Conservation (phyloP, 2,329 filamentous ascomycete species). For the Orbilia ellipsospora region DNA sequence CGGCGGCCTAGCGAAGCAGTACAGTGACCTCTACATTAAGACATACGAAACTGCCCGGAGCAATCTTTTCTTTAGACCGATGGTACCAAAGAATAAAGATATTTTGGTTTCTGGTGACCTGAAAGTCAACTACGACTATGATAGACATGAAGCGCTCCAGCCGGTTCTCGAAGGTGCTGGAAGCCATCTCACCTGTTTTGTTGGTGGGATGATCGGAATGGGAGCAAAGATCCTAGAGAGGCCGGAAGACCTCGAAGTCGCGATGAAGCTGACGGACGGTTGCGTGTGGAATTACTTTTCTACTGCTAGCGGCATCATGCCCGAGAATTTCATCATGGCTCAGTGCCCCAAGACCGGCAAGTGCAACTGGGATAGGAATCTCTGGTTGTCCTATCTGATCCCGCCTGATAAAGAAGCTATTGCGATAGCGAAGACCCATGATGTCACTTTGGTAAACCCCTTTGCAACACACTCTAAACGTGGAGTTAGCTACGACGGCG, state of each 20-base stretch:
- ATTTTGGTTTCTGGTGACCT: conserved; percentile 78
- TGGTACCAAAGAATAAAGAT: conserved; percentile 74
- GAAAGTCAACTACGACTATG: conserved; percentile 65
- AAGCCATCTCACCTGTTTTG: conserved; percentile 69
- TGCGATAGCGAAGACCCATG: conserved; percentile 19
- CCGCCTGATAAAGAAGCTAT: conserved; percentile 31
- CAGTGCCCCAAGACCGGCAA: conserved; percentile 66
- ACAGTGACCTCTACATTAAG: conserved; percentile 76
- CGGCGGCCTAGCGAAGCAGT: conserved; percentile 77
- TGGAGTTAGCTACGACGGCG: conserved; percentile 29
- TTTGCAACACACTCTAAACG: conserved; percentile 17
- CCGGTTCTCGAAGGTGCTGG: conserved; percentile 52
- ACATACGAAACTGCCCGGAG: conserved; percentile 76
- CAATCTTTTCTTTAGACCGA: conserved; percentile 80
- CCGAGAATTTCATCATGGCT: conserved; percentile 68
- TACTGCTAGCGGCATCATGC: conserved; percentile 73
- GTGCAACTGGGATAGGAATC: conserved; percentile 68
- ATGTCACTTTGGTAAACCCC: conserved; percentile 15
- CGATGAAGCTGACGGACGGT: conserved; percentile 73
- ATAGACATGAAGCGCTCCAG: conserved; percentile 42
- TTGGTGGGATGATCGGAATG: conserved; percentile 76
- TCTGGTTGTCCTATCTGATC: conserved; percentile 32
- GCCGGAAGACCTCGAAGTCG: conserved; percentile 72
- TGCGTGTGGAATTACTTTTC: conserved; percentile 76
- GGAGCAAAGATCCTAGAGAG: conserved; percentile 72